Percentiles rank a stretch among this genome's conserved stretches.
Conservation (phyloP, 75 land plant genomes). For the Pseudotsuga menziesii region DNA sequence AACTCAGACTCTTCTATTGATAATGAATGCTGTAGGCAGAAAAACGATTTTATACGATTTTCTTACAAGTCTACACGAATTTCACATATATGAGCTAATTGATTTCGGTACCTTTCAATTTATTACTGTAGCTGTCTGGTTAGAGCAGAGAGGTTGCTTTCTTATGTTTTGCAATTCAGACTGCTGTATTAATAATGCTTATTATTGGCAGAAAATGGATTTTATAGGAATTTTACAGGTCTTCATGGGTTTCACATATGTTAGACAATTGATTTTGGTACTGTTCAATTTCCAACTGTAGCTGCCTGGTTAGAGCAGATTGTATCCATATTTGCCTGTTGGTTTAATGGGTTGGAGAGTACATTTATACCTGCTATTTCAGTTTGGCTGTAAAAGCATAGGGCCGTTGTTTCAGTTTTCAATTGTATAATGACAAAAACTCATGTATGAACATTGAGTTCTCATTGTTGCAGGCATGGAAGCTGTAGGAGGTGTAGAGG, state of each 20-base stretch:
- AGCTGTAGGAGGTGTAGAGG: constrained; percentile 10
- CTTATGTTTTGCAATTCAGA: too few relatives aligned
- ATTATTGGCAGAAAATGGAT: too few relatives aligned
- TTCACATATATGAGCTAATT: background rate
- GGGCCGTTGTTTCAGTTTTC: background rate
- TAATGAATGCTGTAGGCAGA: too few relatives aligned
- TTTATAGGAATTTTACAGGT: too few relatives aligned
- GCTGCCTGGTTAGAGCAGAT: background rate
- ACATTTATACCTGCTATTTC: background rate
- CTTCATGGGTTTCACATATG: too few relatives aligned
- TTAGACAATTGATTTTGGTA: background rate
- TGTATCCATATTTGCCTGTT: background rate
- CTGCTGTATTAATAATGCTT: too few relatives aligned
- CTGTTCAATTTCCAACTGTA: background rate
- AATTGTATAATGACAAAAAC: background rate
- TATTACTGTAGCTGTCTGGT: background rate
- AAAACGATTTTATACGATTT: too few relatives aligned
- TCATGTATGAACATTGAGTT: background rate
- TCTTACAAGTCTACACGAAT: too few relatives aligned
- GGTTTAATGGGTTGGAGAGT: background rate
- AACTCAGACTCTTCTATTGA: too few relatives aligned
- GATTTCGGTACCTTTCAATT: background rate
- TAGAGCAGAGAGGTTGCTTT: background rate
- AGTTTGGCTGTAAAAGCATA: background rate
- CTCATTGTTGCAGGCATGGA: constrained; percentile 8